These are phyloP conservation scores for Podila minutissima DNA, from an alignment of 192 early-diverging fungal genomes.

Conservation along the genomic window DNA sequence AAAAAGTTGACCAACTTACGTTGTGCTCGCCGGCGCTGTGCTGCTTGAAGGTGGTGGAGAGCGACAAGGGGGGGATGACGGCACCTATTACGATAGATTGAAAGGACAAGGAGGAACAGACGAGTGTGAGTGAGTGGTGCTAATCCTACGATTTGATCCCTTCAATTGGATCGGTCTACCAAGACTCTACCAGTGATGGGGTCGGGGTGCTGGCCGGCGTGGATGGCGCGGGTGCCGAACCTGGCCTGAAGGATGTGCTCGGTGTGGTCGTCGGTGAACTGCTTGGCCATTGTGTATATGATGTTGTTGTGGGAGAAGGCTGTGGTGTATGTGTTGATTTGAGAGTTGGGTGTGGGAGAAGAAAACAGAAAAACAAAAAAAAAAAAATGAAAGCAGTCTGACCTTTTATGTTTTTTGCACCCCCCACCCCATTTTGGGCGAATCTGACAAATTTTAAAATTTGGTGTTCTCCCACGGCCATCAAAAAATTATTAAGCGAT, in stretches of 20 bases:
- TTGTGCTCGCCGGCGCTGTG: slow-evolving; percentile 89
- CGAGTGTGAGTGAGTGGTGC: background rate
- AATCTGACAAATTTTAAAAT: no score
- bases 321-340: background rate
- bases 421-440: no score
- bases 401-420: no score
- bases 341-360: background rate
- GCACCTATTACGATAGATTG: slow-evolving; percentile 55
- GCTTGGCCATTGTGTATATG: slow-evolving; percentile 33
- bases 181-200: slow-evolving; percentile 74
- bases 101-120: background rate
- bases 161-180: no score
- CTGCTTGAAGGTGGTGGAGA: slow-evolving; percentile 98
- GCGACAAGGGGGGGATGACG: slow-evolving; percentile 95
- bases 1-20: slow-evolving; percentile 48
- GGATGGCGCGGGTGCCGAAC: slow-evolving; percentile 95
- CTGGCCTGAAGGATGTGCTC: slow-evolving; percentile 47
- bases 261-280: slow-evolving; percentile 42
- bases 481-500: no score
- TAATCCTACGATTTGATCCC: no score
- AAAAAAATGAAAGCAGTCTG: background rate
- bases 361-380: background rate
- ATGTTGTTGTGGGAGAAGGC: background rate
- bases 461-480: no score
- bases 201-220: slow-evolving; percentile 92